A percentile compares a stretch with the other conserved stretches of the same genome.
These are phyloP conservation scores for Coemansia biformis DNA, from an alignment of 192 early-diverging fungal species.

Conservation along the genomic window DNA sequence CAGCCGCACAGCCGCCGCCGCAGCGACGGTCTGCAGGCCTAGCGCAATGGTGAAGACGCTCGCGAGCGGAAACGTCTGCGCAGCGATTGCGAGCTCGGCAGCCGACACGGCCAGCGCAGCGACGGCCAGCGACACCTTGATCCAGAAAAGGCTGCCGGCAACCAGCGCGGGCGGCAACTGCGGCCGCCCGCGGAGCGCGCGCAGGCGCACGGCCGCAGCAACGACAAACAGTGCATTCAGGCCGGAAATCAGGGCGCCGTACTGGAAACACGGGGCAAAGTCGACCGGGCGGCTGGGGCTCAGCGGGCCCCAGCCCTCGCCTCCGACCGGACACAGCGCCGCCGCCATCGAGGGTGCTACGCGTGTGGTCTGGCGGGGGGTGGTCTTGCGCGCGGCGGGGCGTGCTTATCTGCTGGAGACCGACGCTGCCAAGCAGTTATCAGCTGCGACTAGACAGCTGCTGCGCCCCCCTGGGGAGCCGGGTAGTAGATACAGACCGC, in stretches of 20 bases:
- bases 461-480: too few relatives aligned
- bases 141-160: slow-evolving; percentile 22
- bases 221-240: slow-evolving; percentile 24
- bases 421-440: too few relatives aligned
- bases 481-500: too few relatives aligned
- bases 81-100: slow-evolving; percentile 13
- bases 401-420: too few relatives aligned
- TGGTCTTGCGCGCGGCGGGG: too few relatives aligned
- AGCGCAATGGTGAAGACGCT: slow-evolving; percentile 23
- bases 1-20: slow-evolving; percentile 22
- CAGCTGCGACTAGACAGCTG: too few relatives aligned
- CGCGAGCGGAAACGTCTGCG: not conserved
- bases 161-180: slow-evolving; percentile 10
- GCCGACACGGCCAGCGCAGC: slow-evolving; percentile 23
- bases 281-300: slow-evolving; percentile 42
- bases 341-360: too few relatives aligned
- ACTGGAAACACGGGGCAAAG: slow-evolving; percentile 42
- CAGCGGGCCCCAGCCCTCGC: slow-evolving; percentile 50
- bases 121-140: slow-evolving; percentile 16
- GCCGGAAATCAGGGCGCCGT: slow-evolving; percentile 23
- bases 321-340: slow-evolving; percentile 28
- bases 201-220: slow-evolving; percentile 14
- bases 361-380: too few relatives aligned
- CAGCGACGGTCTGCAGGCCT: slow-evolving; percentile 26
- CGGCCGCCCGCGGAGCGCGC: not conserved